Evolutionary conservation across 1,139 yeast genomes (phyloP).

Genomic region (Debaryomyces coudertii): DNA sequence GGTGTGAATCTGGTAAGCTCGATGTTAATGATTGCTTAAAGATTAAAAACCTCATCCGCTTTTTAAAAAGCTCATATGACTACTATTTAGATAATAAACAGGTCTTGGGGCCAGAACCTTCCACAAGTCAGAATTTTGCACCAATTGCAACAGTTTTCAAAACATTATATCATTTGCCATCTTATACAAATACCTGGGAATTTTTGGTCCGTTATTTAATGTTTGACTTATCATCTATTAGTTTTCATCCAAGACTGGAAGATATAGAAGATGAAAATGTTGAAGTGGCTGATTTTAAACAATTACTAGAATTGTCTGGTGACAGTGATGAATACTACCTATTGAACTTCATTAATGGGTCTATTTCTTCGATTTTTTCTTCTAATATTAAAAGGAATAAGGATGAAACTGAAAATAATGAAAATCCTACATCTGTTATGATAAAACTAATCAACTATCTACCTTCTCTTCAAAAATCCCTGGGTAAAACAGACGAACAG

Average conservation of each 20-base stretch:
- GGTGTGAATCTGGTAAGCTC: conserved; percentile 27
- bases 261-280: conserved; percentile 18
- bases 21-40: conserved; percentile 38
- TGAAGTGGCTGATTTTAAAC: conserved; percentile 26
- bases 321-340: conserved; percentile 23
- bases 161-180: conserved; percentile 23
- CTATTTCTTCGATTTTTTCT: conserved; percentile 21
- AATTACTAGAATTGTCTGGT: conserved; percentile 25
- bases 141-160: conserved; percentile 19
- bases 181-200: conserved; percentile 33
- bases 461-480: conserved; percentile 25
- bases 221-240: conserved; percentile 44
- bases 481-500: conserved; percentile 23
- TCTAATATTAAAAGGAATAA: conserved; percentile 22
- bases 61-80: conserved; percentile 8
- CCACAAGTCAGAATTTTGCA: not conserved
- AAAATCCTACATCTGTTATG: conserved; percentile 23
- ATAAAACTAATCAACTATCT: conserved; percentile 28
- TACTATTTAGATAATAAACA: conserved; percentile 3
- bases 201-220: conserved; percentile 41
- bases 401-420: conserved; percentile 17
- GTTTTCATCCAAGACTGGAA: conserved; percentile 20
- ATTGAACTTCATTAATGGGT: conserved; percentile 34
- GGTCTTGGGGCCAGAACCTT: not conserved
- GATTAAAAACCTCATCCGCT: conserved; percentile 40